These are phyloP conservation scores for Coemansia sp. DNA, from an alignment of 192 early-diverging fungal genomes.

Conservation along the genomic window DNA sequence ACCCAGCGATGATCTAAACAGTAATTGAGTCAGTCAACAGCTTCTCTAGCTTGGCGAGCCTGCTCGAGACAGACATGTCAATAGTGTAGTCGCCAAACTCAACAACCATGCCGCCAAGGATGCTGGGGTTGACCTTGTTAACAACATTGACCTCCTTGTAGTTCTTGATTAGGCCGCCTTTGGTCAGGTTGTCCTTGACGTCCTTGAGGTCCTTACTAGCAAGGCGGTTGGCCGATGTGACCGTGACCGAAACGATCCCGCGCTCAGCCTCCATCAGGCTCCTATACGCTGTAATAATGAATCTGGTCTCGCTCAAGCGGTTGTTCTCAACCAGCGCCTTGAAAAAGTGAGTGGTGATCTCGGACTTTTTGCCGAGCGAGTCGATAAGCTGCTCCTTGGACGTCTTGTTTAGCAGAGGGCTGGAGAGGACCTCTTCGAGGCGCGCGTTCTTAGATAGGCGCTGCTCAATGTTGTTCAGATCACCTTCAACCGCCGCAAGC, in stretches of 20 bases:
- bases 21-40: constrained; percentile 67
- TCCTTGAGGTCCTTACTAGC: constrained; percentile 67
- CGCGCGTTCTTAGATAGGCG: constrained; percentile 71
- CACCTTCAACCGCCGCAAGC: constrained; percentile 79
- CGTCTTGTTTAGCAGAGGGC: constrained; percentile 79
- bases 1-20: constrained; percentile 9
- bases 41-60: constrained; percentile 94
- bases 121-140: constrained; percentile 77
- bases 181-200: constrained; percentile 76
- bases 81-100: constrained; percentile 98
- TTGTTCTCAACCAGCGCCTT: constrained; percentile 91
- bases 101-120: constrained; percentile 94
- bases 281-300: constrained; percentile 77
- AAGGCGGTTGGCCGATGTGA: constrained; percentile 83
- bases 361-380: constrained; percentile 66
- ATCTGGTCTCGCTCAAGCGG: constrained; percentile 79
- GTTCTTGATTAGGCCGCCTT: constrained; percentile 74
- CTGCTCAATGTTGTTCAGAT: constrained; percentile 68
- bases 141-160: constrained; percentile 80
- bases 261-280: constrained; percentile 87
- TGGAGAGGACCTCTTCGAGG: constrained; percentile 73
- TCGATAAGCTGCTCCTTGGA: constrained; percentile 73
- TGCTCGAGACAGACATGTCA: constrained; percentile 93
- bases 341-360: constrained; percentile 91
- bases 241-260: constrained; percentile 80